Conservation (phyloP, 2,329 filamentous ascomycete species). For the Exophiala sideris region DNA sequence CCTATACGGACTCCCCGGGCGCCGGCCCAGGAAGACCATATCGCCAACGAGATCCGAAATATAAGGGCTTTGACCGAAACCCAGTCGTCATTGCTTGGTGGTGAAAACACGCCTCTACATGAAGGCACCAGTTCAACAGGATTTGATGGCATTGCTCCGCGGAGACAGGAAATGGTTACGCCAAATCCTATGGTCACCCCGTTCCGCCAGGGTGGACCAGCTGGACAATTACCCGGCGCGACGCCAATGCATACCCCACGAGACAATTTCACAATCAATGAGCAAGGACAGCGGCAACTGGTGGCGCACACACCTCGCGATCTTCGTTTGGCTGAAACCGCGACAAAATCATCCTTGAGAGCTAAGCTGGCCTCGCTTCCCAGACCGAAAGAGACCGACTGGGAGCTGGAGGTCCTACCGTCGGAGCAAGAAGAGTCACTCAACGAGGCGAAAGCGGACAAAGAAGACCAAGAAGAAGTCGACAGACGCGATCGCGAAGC, state of each 20-base stretch:
- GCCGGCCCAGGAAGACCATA: constrained; percentile 87
- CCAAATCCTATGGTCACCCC: constrained; percentile 95
- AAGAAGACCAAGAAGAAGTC: constrained; percentile 67
- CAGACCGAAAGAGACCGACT: constrained; percentile 88
- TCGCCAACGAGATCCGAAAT: constrained; percentile 94
- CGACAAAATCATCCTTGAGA: constrained; percentile 64
- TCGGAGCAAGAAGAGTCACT: constrained; percentile 70
- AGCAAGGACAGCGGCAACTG: constrained; percentile 62
- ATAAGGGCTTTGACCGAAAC: constrained; percentile 89
- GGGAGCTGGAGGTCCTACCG: constrained; percentile 80
- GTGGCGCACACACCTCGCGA: constrained; percentile 75
- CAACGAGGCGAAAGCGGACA: constrained; percentile 34
- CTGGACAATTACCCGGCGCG: constrained; percentile 67
- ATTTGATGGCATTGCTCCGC: constrained; percentile 78
- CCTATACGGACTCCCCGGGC: constrained; percentile 91
- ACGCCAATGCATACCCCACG: constrained; percentile 86
- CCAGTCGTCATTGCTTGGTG: constrained; percentile 86
- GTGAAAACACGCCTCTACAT: constrained; percentile 85
- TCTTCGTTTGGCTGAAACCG: constrained; percentile 66
- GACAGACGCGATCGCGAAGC: constrained; percentile 65
- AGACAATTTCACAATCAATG: constrained; percentile 82
- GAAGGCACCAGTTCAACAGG: constrained; percentile 80
- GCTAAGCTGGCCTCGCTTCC: constrained; percentile 71
- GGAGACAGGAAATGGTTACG: constrained; percentile 77
- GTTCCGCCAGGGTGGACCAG: constrained; percentile 60